Evolutionary conservation across 2,329 filamentous ascomycete genomes (phyloP), one percentile per base, ranked within the genome.

Genomic region (Paradendryphiella salina): DNA sequence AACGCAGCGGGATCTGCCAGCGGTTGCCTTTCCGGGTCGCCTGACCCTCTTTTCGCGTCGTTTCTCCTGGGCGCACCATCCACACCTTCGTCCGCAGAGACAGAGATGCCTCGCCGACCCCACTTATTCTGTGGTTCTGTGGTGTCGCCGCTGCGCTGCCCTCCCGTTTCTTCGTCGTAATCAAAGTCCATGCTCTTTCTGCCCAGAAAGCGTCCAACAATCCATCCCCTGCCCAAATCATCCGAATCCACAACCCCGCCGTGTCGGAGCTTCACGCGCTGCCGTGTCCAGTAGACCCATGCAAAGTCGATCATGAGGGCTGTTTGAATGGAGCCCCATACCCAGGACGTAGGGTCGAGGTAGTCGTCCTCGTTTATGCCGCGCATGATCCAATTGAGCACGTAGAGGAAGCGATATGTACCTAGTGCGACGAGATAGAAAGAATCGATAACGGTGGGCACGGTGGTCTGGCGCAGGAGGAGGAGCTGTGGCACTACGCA

Each of bases 381-480:
- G 26, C 89, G 85, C 54, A 83, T 77, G 61, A 96, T 86, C 93
- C 93, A 97, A 73, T 96, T 96, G 39, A 96, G 74, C 54, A 96
- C 86, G 75, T 97, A 96, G 55, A 96, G 83, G 40, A 80, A 89
- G 50, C 93, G 89, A 76, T 96, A 97, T 10, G 87, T 87, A 29
- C 92, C 93, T 1, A 96, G 83, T 0, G 90, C 85, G 41, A 94
- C 79, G 47, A 97, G 88, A 74, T 97, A 97, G 76, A 89, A 96
- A n/a, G 90, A 96, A 72, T 96, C 90, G 75, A 97, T 92, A 38
- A 96, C 93, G 40, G 93, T 97, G 0, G 93, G 93, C 0, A 96
- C 90, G 20, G 86, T 91, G n/a, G 93, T 96, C 73, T 96, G 91
- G 52, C 93, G 89, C 11, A 97, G 84, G 35, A 96, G 85, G 5